Base-by-base conservation (phyloP, 768 basidiomycete genomes). In the Pleurotus tuoliensis region DNA sequence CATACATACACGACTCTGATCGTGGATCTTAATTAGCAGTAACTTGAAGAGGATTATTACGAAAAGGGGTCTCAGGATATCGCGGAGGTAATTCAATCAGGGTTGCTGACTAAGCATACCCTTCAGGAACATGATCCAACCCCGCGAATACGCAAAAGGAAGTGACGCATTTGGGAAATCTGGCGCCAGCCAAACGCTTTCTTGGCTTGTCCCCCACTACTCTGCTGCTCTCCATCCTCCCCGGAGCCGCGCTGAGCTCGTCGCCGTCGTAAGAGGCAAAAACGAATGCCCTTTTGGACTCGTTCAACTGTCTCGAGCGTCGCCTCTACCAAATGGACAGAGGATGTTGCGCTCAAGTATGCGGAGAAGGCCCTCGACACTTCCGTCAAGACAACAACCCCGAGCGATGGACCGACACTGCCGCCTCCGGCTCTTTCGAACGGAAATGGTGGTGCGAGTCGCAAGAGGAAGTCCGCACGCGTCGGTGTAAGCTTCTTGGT, bases 401-500 rank as follows among this genome's bases (percentile, higher is more conserved):
- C 22, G 16, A 22, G 11, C n/a, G 25, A 57, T n/a, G n/a, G 34
- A n/a, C 50, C 34, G 24, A 49, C 65, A 0, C 72, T 82, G 20
- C 81, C 80, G 34, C 64, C 69, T 15, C 82, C 82, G 30, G 77
- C 71, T 16, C 55, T 75, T 3, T 71, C 77, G 46, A 69, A 67
- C 22, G 58, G 62, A 11, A 47, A 62, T 11, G 58, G 61, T 22
- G 57, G 69, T 5, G 25, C 59, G 44, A 55, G 55, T 48, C 61
- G 61, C 37, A 67, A 65, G 63, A 78, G 71, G 64, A 73, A 69
- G 30, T 60, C 62, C 18, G 69, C 74, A 49, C 73, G 76, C 37
- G 70, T 81, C 56, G 67, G 62, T 44, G 62, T 65, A 18, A 53
- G 39, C 24, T 61, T 81, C 58, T 67, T 66, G 41, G 69, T 73